A percentile compares a stretch with the other conserved stretches of the same genome.
These are phyloP conservation scores for Candida jianshihensis DNA, from an alignment of 805 yeast species.

Conservation along the genomic window DNA sequence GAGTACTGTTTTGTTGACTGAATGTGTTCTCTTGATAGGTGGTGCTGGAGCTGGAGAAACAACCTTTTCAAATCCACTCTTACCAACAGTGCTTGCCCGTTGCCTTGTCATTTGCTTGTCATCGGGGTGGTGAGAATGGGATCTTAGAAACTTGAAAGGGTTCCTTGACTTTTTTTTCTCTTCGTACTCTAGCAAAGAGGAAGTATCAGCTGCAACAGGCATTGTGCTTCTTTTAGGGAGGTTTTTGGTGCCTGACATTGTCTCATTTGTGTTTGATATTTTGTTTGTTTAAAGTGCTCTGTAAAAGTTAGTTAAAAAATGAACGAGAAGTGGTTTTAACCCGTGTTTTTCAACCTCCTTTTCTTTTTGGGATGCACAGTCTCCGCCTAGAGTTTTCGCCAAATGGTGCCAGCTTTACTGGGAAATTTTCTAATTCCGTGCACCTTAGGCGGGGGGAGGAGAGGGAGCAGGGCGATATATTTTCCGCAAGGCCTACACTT, in stretches of 20 bases:
- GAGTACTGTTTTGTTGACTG: background rate
- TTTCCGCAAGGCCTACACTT: too few relatives aligned
- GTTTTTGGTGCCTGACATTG: background rate
- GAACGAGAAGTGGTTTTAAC: background rate
- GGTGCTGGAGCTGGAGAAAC: background rate
- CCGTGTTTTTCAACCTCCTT: too few relatives aligned
- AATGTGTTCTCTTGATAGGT: background rate
- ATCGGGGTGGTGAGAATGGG: conserved; percentile 1
- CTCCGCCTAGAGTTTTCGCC: too few relatives aligned
- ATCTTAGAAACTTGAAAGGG: conserved; percentile 3
- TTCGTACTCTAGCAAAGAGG: too few relatives aligned
- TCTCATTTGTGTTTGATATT: background rate
- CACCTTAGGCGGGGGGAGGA: background rate
- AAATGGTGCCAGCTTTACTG: too few relatives aligned
- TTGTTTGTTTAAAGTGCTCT: background rate
- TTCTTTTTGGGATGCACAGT: too few relatives aligned
- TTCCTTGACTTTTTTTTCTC: conserved; percentile 2
- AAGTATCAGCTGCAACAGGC: background rate
- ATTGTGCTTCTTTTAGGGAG: background rate
- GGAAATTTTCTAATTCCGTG: too few relatives aligned
- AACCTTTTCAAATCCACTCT: background rate
- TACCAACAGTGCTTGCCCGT: background rate
- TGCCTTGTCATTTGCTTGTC: background rate
- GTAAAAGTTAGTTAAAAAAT: background rate
- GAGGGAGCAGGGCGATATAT: background rate